Evolutionary conservation across 2,329 filamentous ascomycete genomes (phyloP), one percentile per base, ranked within the genome.

Genomic region (Grosmannia clavigera): DNA sequence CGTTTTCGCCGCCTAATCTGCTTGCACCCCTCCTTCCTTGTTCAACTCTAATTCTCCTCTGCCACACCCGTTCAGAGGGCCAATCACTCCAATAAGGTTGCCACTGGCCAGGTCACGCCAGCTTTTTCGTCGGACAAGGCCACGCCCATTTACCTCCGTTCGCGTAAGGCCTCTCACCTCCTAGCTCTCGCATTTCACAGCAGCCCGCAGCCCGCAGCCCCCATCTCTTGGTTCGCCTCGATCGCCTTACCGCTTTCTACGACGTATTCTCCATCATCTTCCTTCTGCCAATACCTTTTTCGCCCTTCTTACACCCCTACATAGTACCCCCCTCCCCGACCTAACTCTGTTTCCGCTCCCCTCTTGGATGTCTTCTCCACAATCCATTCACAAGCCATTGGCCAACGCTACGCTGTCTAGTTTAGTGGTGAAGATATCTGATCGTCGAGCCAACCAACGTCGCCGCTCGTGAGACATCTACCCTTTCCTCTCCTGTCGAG

Each of bases 391-490:
- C 55, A 61, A 55, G n/a, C 53, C 22, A 55, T 55, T 55, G 53
- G 53, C 53, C 33, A 53, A 22, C 51, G 31, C 46, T 54, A 40
- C 57, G 60, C 43, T 58, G 43, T 43, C 38, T 55, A 38, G 46
- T 52, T 48, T 29, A 60, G 58, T 57, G 56, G 57, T 61, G 35
- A 57, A 61, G 61, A 63, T 64, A 66, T 65, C 64, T 65, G 66
- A 68, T 67, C 66, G 63, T 62, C 66, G 53, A 61, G 58, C 64
- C 65, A 66, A 63, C 59, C 65, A 64, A 51, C 60, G 59, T 60
- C 61, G 38, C 40, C 53, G 59, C 48, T 59, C 50, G 31, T 54
- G 22, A 60, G 48, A 58, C 61, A 58, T 33, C 29, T 10, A 22
- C 52, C n/a, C 27, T 52, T 59, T 55, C 22, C 52, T 48, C 43